Conservation (phyloP, 306 rosid genomes). For the Cucumis hystrix region DNA sequence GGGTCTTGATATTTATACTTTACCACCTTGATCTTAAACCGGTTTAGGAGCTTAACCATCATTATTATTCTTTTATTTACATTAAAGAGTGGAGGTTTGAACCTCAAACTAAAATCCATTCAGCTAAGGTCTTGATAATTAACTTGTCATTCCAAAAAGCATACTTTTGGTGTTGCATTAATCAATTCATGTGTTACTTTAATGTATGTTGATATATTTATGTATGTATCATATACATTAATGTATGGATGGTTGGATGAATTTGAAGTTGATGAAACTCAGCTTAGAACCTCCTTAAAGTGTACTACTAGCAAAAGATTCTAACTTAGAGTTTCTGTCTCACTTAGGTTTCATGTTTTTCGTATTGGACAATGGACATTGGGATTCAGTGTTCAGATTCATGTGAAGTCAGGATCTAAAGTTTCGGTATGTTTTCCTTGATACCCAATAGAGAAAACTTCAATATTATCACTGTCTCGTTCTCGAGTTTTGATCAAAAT, state of each 20-base stretch:
- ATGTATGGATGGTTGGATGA: neutral
- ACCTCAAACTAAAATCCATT: no score
- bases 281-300: neutral
- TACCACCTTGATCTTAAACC: no score
- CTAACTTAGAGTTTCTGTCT: neutral
- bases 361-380: conserved; percentile 62
- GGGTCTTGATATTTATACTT: no score
- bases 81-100: no score
- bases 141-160: no score
- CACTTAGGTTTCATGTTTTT: conserved; percentile 83
- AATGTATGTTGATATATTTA: neutral
- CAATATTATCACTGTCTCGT: no score
- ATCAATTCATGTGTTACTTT: neutral
- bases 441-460: neutral
- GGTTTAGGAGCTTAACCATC: no score
- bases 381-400: conserved; percentile 71
- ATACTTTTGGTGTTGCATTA: neutral
- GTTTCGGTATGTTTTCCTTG: conserved; percentile 46
- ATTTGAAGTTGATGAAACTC: neutral
- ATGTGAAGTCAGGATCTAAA: conserved; percentile 75
- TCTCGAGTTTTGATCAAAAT: no score
- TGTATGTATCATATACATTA: neutral
- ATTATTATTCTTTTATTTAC: no score
- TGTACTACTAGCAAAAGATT: neutral
- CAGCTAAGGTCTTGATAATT: no score